Evolutionary conservation across 129 eudicot species (phyloP).

Genomic region (Tanacetum coccineum): DNA sequence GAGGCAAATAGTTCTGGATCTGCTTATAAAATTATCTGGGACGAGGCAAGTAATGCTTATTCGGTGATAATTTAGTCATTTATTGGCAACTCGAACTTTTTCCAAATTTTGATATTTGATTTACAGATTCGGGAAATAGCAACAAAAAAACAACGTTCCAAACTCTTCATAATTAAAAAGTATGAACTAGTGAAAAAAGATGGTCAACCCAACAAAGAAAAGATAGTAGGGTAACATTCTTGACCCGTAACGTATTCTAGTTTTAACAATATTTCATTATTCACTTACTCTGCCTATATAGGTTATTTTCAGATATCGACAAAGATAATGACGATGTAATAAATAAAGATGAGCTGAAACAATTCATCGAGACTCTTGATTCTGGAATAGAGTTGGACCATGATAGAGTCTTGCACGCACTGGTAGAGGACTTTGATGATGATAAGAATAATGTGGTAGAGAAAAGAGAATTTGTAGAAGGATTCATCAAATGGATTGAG

Average conservation of each 20-base stretch:
- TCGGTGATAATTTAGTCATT: neutral
- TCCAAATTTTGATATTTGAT: neutral
- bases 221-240: slow-evolving; percentile 12
- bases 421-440: slow-evolving; percentile 1
- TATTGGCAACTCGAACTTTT: neutral
- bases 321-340: slow-evolving; percentile 7
- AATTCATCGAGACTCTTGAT: neutral
- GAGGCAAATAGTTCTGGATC: neutral
- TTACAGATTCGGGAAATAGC: slow-evolving; percentile 8
- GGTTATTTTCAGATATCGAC: slow-evolving; percentile 8
- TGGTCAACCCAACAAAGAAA: neutral
- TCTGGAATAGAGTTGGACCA: slow-evolving; percentile 16
- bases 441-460: neutral
- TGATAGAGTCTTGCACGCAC: neutral
- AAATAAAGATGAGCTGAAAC: neutral
- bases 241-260: neutral
- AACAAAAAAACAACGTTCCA: neutral
- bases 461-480: slow-evolving; percentile 15
- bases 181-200: slow-evolving; percentile 14
- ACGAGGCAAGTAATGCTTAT: neutral
- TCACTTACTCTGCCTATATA: neutral
- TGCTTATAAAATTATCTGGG: neutral
- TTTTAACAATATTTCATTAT: neutral
- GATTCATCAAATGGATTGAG: slow-evolving; percentile 19
- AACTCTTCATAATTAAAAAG: slow-evolving; percentile 10